A percentile compares a stretch with the other conserved stretches of the same genome.
These are phyloP conservation scores for Nymphaea colorata DNA, from an alignment of 164 flowering plant species.

Conservation along the genomic window DNA sequence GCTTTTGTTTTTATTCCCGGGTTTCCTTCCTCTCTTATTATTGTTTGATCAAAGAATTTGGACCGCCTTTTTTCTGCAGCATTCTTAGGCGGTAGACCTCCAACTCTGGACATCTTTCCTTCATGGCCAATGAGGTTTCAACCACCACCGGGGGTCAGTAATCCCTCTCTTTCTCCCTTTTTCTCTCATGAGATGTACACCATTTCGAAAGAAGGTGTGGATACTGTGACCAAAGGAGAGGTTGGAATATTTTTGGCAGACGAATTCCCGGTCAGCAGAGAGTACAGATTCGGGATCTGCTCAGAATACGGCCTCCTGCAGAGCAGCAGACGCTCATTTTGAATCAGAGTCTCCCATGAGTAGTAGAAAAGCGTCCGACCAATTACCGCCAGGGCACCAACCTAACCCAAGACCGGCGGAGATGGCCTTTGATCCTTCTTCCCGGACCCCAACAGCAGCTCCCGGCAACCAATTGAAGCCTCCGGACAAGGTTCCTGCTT, in stretches of 20 bases:
- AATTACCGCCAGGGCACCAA: constrained; percentile 21
- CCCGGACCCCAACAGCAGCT: constrained; percentile 15
- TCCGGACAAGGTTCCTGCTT: not conserved
- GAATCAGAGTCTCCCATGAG: constrained; percentile 72
- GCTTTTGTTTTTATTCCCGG: no score
- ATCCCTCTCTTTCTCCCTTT: not conserved
- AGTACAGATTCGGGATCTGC: constrained; percentile 84
- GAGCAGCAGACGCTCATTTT: constrained; percentile 26
- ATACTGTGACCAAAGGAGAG: not conserved
- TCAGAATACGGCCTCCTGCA: constrained; percentile 31
- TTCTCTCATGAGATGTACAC: not conserved
- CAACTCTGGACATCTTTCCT: constrained; percentile 97
- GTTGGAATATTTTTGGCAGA: not conserved
- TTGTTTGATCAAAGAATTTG: not conserved
- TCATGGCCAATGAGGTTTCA: constrained; percentile 86
- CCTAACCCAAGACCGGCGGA: constrained; percentile 13
- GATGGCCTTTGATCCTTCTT: constrained; percentile 11
- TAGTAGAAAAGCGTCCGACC: constrained; percentile 32
- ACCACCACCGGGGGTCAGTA: constrained; percentile 39
- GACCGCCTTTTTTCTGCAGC: constrained; percentile 44
- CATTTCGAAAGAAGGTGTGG: not conserved
- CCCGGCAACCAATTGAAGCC: not conserved
- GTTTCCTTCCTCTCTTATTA: not conserved
- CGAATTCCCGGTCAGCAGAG: constrained; percentile 22
- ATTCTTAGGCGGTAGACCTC: constrained; percentile 59